Evolutionary conservation across 176 grass and related monocot genomes (phyloP).

Genomic region (Canna indica): DNA sequence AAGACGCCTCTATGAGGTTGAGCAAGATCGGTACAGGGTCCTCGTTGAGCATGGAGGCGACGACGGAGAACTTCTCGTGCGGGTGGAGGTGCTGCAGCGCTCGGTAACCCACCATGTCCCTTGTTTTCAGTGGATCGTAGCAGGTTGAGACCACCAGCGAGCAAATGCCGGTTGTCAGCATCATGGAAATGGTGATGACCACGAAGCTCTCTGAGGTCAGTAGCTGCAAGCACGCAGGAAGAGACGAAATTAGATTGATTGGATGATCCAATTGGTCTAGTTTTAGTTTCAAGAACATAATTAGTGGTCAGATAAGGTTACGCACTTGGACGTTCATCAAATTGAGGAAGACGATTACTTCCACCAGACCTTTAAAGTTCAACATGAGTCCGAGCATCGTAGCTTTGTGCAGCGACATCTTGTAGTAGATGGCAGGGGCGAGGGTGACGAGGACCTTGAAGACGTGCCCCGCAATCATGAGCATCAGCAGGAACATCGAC

Average conservation of each 20-base stretch:
- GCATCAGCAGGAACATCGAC: background rate
- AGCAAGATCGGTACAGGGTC: slow-evolving; percentile 53
- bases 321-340: background rate
- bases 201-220: background rate
- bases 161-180: background rate
- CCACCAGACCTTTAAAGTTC: slow-evolving; percentile 32
- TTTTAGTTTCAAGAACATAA: background rate
- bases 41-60: slow-evolving; percentile 40
- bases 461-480: background rate
- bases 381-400: slow-evolving; percentile 29
- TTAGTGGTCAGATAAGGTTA: background rate
- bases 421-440: slow-evolving; percentile 7
- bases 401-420: slow-evolving; percentile 12
- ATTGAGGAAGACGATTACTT: slow-evolving; percentile 1
- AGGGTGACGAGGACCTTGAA: slow-evolving; percentile 3
- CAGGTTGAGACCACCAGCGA: slow-evolving; percentile 7
- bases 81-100: slow-evolving; percentile 17
- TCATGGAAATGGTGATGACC: background rate
- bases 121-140: slow-evolving; percentile 18
- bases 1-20: slow-evolving; percentile 56
- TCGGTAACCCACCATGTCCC: background rate
- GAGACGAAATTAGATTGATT: background rate
- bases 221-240: too few relatives aligned
- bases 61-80: slow-evolving; percentile 6
- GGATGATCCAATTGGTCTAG: too few relatives aligned